Evolutionary conservation across 2,329 filamentous ascomycete species (phyloP).

Genomic region (Cyphellophora europaea): DNA sequence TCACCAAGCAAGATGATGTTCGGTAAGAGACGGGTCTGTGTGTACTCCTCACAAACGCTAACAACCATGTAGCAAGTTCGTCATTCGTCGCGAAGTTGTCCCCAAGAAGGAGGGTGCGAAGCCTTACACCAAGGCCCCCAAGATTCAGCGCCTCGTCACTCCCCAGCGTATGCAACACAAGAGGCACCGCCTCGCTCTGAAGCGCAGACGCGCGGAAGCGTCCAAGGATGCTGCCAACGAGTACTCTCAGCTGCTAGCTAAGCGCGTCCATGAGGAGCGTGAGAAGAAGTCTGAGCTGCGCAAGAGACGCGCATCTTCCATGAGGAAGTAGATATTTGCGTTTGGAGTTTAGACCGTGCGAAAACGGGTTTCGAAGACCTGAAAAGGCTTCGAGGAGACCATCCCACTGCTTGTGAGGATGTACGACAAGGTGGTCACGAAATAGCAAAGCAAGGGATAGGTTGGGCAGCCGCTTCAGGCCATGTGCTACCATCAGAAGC

Average conservation of each 20-base stretch:
- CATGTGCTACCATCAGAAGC: constrained; percentile 1
- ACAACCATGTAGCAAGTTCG: constrained; percentile 92
- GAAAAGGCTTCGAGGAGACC: too few species aligned
- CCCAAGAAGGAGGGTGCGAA: constrained; percentile 96
- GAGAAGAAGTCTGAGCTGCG: constrained; percentile 83
- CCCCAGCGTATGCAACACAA: constrained; percentile 99
- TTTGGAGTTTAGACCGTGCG: too few species aligned
- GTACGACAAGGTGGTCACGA: too few species aligned
- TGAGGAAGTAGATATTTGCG: constrained; percentile 64
- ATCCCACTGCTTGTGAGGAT: too few species aligned
- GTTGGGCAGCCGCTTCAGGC: background rate
- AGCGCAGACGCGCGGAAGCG: constrained; percentile 94
- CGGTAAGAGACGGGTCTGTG: constrained; percentile 45
- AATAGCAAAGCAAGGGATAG: background rate
- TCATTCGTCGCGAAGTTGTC: constrained; percentile 96
- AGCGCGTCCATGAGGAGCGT: constrained; percentile 96
- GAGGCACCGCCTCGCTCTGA: constrained; percentile 94
- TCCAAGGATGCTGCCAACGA: constrained; percentile 98
- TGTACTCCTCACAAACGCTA: constrained; percentile 18
- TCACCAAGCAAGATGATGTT: constrained; percentile 99
- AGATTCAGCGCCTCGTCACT: constrained; percentile 99
- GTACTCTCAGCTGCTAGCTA: constrained; percentile 91
- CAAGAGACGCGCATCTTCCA: constrained; percentile 94
- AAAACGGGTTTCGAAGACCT: too few species aligned
- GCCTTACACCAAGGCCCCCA: constrained; percentile 99